A percentile compares a stretch with the other conserved stretches of the same genome.
Evolutionary conservation across 2,329 filamentous ascomycete genomes (phyloP).

Genomic region (Podosphaera fusca): DNA sequence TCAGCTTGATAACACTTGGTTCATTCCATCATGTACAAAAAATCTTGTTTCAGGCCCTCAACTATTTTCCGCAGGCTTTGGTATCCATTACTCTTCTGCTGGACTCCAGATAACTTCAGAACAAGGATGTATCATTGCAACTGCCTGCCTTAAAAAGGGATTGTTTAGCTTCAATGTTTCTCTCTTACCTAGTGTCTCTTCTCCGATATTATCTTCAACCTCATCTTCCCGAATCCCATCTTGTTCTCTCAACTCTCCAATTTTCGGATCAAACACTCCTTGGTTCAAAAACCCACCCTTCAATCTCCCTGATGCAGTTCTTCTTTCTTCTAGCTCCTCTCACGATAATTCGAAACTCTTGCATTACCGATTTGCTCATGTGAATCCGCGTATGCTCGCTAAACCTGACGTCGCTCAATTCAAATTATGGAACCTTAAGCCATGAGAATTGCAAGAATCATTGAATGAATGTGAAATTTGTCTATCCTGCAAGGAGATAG

Average conservation of each 20-base stretch:
- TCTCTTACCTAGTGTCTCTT: neutral
- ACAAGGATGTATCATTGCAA: neutral
- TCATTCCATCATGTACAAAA: neutral
- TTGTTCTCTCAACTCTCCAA: neutral
- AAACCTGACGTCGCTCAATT: neutral
- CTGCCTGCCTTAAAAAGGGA: neutral
- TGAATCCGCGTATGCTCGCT: neutral
- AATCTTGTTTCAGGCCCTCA: neutral
- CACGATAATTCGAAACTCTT: neutral
- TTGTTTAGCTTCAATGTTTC: neutral
- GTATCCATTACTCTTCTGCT: neutral
- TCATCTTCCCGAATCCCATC: neutral
- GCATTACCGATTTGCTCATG: neutral
- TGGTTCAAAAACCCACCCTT: neutral
- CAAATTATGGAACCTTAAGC: neutral
- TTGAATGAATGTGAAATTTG: neutral
- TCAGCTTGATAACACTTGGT: neutral
- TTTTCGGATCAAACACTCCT: neutral
- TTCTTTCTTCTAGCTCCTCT: too few species aligned
- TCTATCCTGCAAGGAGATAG: neutral
- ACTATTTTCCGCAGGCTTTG: neutral
- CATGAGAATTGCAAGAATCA: neutral
- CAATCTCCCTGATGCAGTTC: too few species aligned
- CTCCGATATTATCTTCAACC: neutral
- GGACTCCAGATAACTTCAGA: neutral